Conservation (phyloP, 2,329 filamentous ascomycete species). For the Epicoccum nigrum region DNA sequence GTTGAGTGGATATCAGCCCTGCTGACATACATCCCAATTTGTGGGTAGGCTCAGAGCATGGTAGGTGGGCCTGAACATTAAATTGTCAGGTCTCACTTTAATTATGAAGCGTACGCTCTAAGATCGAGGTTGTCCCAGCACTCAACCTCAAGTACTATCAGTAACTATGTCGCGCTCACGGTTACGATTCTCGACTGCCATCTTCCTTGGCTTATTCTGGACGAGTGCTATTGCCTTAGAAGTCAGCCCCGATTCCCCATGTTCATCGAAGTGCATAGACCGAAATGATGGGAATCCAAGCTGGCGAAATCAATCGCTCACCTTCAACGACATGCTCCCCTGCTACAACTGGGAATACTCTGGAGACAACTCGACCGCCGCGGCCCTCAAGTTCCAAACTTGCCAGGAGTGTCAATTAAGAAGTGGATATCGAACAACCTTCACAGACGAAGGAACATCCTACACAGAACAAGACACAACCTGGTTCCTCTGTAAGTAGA, state of each 20-base stretch:
- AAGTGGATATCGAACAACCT: slow-evolving; percentile 9
- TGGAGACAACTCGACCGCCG: slow-evolving; percentile 21
- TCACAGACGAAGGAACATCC: not conserved
- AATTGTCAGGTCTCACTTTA: not conserved
- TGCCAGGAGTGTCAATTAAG: slow-evolving; percentile 26
- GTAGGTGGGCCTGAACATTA: not conserved
- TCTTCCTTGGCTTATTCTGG: not conserved
- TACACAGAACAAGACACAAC: slow-evolving; percentile 22
- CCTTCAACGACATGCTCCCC: slow-evolving; percentile 19
- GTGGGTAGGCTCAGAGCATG: not conserved
- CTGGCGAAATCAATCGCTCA: slow-evolving; percentile 16
- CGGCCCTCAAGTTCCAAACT: slow-evolving; percentile 24
- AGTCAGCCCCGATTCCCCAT: slow-evolving; percentile 27
- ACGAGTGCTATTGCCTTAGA: slow-evolving; percentile 20
- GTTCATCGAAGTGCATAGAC: slow-evolving; percentile 26
- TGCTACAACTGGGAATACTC: slow-evolving; percentile 25
- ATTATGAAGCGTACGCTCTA: not conserved
- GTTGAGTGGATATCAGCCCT: not conserved
- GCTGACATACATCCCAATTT: slow-evolving; percentile 5
- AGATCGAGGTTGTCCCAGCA: not conserved
- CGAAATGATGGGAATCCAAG: slow-evolving; percentile 16
- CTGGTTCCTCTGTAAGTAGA: slow-evolving; percentile 30
- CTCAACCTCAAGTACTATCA: not conserved
- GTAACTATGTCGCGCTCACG: not conserved
- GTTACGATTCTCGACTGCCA: not conserved